A percentile compares a stretch with the other conserved stretches of the same genome.
phyloP scores from a whole-genome alignment of 108 stramenopile genomes.

The Bacterosira constricta region DNA sequence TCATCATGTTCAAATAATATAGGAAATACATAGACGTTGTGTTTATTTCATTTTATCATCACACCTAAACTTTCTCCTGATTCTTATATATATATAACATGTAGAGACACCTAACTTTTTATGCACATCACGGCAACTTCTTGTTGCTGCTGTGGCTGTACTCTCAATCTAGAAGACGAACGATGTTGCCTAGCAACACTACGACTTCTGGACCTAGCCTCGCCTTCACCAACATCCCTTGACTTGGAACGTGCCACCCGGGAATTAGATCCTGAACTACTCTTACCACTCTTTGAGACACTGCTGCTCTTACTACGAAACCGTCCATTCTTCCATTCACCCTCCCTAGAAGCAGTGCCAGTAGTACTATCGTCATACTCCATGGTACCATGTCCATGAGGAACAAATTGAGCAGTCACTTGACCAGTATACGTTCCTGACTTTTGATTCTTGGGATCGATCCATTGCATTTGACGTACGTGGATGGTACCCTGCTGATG shows the following conservation, averaged over 20 bases:
- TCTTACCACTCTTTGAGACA: neutral
- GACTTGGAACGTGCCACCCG: neutral
- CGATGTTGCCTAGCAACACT: neutral
- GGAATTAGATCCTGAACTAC: neutral
- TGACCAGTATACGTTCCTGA: slow-evolving; percentile 41
- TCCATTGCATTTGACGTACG: slow-evolving; percentile 40
- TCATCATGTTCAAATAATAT: no score
- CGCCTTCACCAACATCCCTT: neutral
- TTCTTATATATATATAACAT: no score
- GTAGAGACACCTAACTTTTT: no score
- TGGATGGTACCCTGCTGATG: slow-evolving; percentile 11
- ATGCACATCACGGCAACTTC: no score
- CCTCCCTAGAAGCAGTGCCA: slow-evolving; percentile 4
- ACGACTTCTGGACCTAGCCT: neutral
- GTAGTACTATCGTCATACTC: slow-evolving; percentile 17
- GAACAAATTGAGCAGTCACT: slow-evolving; percentile 28
- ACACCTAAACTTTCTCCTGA: no score
- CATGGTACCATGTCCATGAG: slow-evolving; percentile 37
- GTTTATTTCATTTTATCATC: no score
- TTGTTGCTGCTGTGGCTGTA: no score
- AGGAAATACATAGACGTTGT: no score
- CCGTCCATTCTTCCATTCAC: slow-evolving; percentile 42
- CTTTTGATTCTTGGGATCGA: slow-evolving; percentile 24
- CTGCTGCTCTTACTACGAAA: neutral
- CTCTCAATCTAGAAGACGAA: no score